Evolutionary conservation across 2,329 filamentous ascomycete species (phyloP).

Genomic region (Monilinia polystroma): DNA sequence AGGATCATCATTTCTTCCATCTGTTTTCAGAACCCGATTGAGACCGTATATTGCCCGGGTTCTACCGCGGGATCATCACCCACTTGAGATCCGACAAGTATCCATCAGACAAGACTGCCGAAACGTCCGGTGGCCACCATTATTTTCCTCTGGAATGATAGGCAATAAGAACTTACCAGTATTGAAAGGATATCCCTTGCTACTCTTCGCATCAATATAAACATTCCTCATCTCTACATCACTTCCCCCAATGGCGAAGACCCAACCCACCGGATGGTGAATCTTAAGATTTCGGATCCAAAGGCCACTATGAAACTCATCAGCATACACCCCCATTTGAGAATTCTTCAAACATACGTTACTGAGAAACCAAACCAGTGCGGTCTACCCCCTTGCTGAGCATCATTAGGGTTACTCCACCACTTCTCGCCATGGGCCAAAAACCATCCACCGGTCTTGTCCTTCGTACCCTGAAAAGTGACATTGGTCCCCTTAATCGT

Average conservation of each 20-base stretch:
- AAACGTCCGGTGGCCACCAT: neutral
- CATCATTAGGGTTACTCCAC: constrained; percentile 1
- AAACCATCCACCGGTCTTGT: constrained; percentile 4
- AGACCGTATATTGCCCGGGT: neutral
- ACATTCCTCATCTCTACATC: constrained; percentile 16
- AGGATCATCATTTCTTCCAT: neutral
- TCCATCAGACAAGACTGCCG: neutral
- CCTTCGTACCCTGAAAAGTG: constrained; percentile 1
- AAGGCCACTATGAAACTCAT: neutral
- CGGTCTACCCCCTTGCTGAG: constrained; percentile 6
- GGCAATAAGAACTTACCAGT: constrained; percentile 1
- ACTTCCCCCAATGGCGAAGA: constrained; percentile 17
- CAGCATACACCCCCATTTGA: neutral
- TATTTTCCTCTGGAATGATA: neutral
- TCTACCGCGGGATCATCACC: neutral
- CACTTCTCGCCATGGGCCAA: constrained; percentile 20
- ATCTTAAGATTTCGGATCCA: constrained; percentile 17
- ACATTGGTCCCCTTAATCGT: constrained; percentile 14
- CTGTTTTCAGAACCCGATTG: no score
- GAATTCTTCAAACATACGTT: neutral
- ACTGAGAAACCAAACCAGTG: constrained; percentile 20
- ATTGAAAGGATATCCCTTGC: constrained; percentile 7
- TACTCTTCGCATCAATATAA: constrained; percentile 17
- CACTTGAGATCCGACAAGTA: neutral
- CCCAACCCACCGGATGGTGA: constrained; percentile 17